Base-by-base conservation (phyloP, 139 green algal genomes). In the Closterium sp. region DNA sequence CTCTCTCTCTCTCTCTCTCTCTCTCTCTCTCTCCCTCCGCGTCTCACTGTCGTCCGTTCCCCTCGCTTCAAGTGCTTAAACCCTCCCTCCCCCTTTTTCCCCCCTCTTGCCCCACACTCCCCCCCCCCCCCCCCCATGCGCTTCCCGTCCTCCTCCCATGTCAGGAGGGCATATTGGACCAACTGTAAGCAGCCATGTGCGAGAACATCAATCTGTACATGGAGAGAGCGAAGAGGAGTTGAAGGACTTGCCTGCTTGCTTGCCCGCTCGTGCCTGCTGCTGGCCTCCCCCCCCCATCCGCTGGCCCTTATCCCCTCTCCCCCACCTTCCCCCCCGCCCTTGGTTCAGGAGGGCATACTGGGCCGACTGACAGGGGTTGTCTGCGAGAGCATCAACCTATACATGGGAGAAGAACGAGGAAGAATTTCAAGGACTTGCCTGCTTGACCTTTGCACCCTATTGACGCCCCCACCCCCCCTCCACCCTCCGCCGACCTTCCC, bases 141-240 rank as follows among this genome's bases (percentile, higher is more conserved):
- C n/a, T n/a, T 7, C 42, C 5, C 24, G 4, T 9, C 24, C 73
- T 86, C 13, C 73, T 3, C 73, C 22, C 22, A 6, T 9, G 22
- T 4, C 87, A 94, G 88, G 91, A 84, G 6, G 31, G 31, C 10
- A 62, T 91, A 10, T 28, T 97, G 89, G 97, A 99, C 91, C 95
- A 92, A 7, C 91, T 98, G 19, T 98, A 99, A 91, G 94, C 97
- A 0, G 96, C 96, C 5, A 88, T 96, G 30, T 96, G 95, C 91
- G 92, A 95, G 92, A 96, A 95, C 88, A 93, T 97, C 89, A 97
- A 97, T 91, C 93, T 98, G 88, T 98, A n/a, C n/a, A n/a, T n/a
- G 97, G 98, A 93, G 97, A 97, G 92, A 97, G 98, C 86, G 98
- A 99, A 95, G 98, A 99, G 93, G 98, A 99, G 87, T 99, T 99